Evolutionary conservation across 257 asterid genomes (phyloP).

Genomic region (Capsicum pubescens): DNA sequence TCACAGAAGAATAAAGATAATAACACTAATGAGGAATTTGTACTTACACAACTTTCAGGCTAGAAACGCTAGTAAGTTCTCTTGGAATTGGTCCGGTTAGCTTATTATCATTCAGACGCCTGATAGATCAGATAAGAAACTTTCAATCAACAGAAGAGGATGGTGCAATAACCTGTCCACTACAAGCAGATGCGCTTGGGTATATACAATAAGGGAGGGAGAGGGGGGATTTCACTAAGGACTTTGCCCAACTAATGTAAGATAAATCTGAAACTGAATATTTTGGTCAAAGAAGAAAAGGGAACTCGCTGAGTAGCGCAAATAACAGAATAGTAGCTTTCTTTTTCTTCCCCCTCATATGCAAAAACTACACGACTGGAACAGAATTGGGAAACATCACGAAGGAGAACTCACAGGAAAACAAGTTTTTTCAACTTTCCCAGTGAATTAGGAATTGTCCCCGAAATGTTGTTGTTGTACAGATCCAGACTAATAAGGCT

Average conservation of each 20-base stretch:
- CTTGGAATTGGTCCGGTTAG: slow-evolving; percentile 73
- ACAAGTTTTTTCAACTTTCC: slow-evolving; percentile 84
- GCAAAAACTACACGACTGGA: neutral
- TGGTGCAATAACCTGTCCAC: neutral
- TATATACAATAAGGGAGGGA: neutral
- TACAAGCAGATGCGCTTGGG: slow-evolving; percentile 21
- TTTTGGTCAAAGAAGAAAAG: neutral
- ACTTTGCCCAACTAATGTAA: neutral
- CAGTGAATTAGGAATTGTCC: slow-evolving; percentile 71
- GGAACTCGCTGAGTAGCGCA: slow-evolving; percentile 10
- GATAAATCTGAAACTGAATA: neutral
- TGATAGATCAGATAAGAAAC: slow-evolving; percentile 39
- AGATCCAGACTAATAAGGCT: slow-evolving; percentile 91
- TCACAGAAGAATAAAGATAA: neutral
- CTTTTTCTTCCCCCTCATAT: neutral
- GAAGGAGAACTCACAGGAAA: slow-evolving; percentile 70
- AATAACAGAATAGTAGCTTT: neutral
- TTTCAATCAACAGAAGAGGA: slow-evolving; percentile 21
- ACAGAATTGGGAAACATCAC: neutral
- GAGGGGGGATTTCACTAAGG: neutral
- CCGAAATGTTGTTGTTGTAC: slow-evolving; percentile 86
- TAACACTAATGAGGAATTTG: slow-evolving; percentile 14
- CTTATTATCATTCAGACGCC: slow-evolving; percentile 77
- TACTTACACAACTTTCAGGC: slow-evolving; percentile 90
- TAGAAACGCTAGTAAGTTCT: slow-evolving; percentile 55